Conservation (phyloP, 23 red algal genomes). For the Pyropia yezoensis region DNA sequence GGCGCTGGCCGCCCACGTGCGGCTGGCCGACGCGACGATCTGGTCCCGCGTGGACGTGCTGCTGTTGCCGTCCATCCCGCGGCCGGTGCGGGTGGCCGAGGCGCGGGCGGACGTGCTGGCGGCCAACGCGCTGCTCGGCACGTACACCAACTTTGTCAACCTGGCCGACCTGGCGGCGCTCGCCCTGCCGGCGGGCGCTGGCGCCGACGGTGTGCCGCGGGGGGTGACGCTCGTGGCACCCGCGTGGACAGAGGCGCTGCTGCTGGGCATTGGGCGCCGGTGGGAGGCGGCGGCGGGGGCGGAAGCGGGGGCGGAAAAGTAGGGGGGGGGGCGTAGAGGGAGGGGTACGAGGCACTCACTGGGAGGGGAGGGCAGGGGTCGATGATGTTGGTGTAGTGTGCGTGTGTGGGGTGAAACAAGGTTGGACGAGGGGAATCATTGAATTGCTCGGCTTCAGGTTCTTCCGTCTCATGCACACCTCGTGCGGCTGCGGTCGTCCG, state of each 20-base stretch:
- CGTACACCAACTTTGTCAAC: slow-evolving; percentile 70
- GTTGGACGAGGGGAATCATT: no score
- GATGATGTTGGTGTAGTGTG: no score
- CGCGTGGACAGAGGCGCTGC: slow-evolving; percentile 25
- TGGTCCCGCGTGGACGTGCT: slow-evolving; percentile 31
- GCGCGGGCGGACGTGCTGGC: slow-evolving; percentile 19
- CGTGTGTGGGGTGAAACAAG: no score
- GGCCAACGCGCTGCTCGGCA: slow-evolving; percentile 37
- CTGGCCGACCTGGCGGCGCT: slow-evolving; percentile 40
- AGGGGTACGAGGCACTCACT: no score
- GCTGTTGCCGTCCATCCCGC: slow-evolving; percentile 35
- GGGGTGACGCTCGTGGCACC: slow-evolving; percentile 35
- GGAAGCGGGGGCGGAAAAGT: no score
- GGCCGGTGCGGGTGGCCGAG: slow-evolving; percentile 8
- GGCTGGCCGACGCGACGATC: slow-evolving; percentile 6
- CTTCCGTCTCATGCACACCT: no score
- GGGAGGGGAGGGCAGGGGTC: no score
- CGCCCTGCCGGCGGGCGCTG: slow-evolving; percentile 14
- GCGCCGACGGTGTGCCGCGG: slow-evolving; percentile 6
- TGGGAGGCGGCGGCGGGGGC: background rate
- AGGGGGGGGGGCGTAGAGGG: no score
- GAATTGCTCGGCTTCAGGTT: no score
- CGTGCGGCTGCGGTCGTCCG: no score
- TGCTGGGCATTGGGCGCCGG: background rate
- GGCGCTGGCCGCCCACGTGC: background rate